These are phyloP conservation scores for Eragrostis nindensis DNA, from an alignment of 176 grass and related monocot species.

Conservation along the genomic window DNA sequence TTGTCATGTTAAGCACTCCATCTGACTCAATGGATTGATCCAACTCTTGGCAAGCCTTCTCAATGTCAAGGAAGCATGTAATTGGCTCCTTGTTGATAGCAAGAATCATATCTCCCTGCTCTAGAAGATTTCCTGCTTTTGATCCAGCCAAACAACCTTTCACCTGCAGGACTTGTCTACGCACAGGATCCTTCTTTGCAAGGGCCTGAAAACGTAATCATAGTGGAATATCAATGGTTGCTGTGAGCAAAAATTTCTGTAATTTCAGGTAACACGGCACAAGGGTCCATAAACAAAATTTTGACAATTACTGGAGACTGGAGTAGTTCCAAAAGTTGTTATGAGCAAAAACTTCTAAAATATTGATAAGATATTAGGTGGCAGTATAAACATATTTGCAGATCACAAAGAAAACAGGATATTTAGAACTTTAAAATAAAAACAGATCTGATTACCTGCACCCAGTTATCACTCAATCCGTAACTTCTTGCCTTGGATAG, in stretches of 20 bases:
- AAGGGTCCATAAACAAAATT: background rate
- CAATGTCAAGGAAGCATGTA: constrained; percentile 92
- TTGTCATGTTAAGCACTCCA: constrained; percentile 78
- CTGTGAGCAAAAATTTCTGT: background rate
- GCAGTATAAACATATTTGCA: constrained; percentile 18
- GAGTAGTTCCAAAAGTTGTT: too few relatives aligned
- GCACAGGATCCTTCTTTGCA: constrained; percentile 93
- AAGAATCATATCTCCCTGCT: constrained; percentile 98
- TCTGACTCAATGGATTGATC: constrained; percentile 60
- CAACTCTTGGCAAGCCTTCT: constrained; percentile 86
- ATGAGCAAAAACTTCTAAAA: too few relatives aligned
- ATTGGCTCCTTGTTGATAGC: constrained; percentile 93
- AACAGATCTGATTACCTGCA: constrained; percentile 68
- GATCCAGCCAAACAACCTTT: constrained; percentile 99
- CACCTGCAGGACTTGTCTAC: constrained; percentile 92
- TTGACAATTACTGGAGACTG: constrained; percentile 3
- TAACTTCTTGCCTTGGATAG: constrained; percentile 99
- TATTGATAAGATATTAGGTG: background rate
- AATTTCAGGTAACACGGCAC: too few relatives aligned
- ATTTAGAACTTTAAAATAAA: constrained; percentile 21
- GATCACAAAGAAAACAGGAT: constrained; percentile 8
- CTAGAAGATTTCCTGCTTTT: constrained; percentile 88
- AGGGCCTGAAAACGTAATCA: constrained; percentile 60
- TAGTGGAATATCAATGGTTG: constrained; percentile 34
- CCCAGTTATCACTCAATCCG: constrained; percentile 89